These are phyloP conservation scores for Gentiana dahurica DNA, from an alignment of 257 asterid species.

Conservation along the genomic window DNA sequence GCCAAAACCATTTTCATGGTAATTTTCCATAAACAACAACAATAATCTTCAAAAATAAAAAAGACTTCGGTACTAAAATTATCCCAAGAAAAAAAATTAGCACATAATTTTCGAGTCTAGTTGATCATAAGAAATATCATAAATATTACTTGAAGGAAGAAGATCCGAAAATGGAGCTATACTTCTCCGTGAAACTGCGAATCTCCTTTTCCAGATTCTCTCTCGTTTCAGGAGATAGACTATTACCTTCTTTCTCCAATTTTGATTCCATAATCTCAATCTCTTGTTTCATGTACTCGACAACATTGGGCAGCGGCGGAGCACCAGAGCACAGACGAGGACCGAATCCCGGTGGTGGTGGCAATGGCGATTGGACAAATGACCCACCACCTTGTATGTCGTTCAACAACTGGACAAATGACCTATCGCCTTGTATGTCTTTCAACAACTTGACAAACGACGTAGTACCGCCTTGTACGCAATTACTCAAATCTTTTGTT, in stretches of 20 bases:
- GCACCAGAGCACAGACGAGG: slow-evolving; percentile 6
- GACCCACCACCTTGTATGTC: slow-evolving; percentile 4
- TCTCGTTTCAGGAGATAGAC: slow-evolving; percentile 43
- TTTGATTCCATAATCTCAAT: slow-evolving; percentile 67
- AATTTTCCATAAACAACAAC: too few species aligned
- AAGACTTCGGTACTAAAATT: too few species aligned
- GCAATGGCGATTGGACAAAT: background rate
- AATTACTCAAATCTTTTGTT: slow-evolving; percentile 7
- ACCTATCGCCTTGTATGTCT: slow-evolving; percentile 12
- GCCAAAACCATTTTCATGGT: too few species aligned
- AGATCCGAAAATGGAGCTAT: slow-evolving; percentile 34
- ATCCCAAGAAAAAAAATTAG: too few species aligned
- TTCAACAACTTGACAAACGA: slow-evolving; percentile 19
- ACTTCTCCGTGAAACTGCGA: slow-evolving; percentile 38
- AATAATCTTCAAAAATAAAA: too few species aligned
- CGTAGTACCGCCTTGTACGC: slow-evolving; percentile 9
- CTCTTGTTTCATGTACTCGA: slow-evolving; percentile 42
- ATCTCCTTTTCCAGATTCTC: slow-evolving; percentile 64
- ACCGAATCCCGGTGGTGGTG: background rate
- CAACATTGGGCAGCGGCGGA: slow-evolving; percentile 25
- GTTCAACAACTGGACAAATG: slow-evolving; percentile 2
- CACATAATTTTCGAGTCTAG: too few species aligned
- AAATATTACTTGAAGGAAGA: slow-evolving; percentile 15
- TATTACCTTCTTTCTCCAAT: slow-evolving; percentile 61
- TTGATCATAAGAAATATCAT: too few species aligned